Evolutionary conservation across 2,329 filamentous ascomycete species (phyloP).

Genomic region (Aspergillus versicolor): DNA sequence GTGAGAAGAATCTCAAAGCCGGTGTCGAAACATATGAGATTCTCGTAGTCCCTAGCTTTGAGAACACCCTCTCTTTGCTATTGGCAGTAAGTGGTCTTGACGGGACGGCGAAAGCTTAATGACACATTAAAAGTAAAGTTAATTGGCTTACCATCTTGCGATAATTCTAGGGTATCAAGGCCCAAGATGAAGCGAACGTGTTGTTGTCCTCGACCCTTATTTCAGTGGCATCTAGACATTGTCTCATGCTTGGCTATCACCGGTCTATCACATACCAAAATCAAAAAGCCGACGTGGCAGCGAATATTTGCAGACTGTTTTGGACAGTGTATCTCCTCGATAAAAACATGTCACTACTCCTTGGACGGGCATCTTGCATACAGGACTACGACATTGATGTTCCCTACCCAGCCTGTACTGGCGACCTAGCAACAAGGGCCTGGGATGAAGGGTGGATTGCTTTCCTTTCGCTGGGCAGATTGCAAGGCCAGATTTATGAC

Average conservation of each 20-base stretch:
- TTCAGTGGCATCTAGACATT: conserved; percentile 20
- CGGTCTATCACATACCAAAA: conserved; percentile 17
- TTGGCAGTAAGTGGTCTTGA: conserved; percentile 22
- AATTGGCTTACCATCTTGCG: neutral
- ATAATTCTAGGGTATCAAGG: conserved; percentile 16
- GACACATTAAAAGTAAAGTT: neutral
- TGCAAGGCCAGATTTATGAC: conserved; percentile 17
- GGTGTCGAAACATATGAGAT: conserved; percentile 25
- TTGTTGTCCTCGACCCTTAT: conserved; percentile 18
- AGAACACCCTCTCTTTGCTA: conserved; percentile 23
- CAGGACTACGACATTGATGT: conserved; percentile 3
- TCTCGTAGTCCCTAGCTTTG: conserved; percentile 23
- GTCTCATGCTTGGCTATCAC: conserved; percentile 23
- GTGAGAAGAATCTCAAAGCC: conserved; percentile 17
- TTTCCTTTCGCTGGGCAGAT: conserved; percentile 11
- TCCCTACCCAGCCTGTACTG: neutral
- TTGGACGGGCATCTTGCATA: neutral
- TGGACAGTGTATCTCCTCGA: conserved; percentile 6
- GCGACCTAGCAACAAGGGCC: neutral
- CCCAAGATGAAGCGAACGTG: conserved; percentile 20
- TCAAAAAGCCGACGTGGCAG: neutral
- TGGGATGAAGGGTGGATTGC: conserved; percentile 1
- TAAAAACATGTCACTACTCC: conserved; percentile 5
- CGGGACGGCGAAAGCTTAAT: neutral
- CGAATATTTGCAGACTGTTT: conserved; percentile 1